A percentile compares a stretch with the other conserved stretches of the same genome.
Conservation (phyloP, 495 filamentous ascomycete genomes). For the Tuber melanosporum region DNA sequence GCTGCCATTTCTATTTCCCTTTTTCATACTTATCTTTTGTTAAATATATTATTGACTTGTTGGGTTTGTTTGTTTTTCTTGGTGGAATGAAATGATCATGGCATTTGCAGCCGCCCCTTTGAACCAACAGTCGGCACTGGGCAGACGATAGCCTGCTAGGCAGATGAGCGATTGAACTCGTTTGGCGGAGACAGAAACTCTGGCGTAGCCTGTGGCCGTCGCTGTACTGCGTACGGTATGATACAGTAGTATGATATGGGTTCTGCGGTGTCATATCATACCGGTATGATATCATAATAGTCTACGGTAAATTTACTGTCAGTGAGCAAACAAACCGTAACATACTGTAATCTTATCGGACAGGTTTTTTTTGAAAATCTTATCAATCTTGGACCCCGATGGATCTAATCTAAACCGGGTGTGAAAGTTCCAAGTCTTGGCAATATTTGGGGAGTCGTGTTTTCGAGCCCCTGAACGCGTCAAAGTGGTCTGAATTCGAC, state of each 20-base stretch:
- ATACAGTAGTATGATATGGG: background rate
- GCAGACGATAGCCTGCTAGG: background rate
- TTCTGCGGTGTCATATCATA: background rate
- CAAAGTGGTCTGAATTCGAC: conserved; percentile 6
- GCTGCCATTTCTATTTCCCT: conserved; percentile 7
- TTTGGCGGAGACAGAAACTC: background rate
- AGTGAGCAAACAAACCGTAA: background rate
- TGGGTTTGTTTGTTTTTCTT: conserved; percentile 3
- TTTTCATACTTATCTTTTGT: background rate
- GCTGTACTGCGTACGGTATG: background rate
- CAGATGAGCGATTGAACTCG: background rate
- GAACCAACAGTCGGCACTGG: background rate
- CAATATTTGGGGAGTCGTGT: conserved; percentile 2
- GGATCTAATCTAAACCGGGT: conserved; percentile 26
- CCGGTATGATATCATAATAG: background rate
- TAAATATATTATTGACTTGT: background rate
- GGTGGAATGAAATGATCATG: background rate
- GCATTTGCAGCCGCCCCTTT: background rate
- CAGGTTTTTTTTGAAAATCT: background rate
- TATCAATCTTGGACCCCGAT: conserved; percentile 6
- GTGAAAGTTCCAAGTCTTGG: conserved; percentile 6
- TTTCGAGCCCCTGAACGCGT: conserved; percentile 22
- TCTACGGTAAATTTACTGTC: background rate
- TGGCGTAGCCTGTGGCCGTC: background rate
- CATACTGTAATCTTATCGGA: background rate